Evolutionary conservation across 768 basidiomycete genomes (phyloP).

Genomic region (Imleria badia): DNA sequence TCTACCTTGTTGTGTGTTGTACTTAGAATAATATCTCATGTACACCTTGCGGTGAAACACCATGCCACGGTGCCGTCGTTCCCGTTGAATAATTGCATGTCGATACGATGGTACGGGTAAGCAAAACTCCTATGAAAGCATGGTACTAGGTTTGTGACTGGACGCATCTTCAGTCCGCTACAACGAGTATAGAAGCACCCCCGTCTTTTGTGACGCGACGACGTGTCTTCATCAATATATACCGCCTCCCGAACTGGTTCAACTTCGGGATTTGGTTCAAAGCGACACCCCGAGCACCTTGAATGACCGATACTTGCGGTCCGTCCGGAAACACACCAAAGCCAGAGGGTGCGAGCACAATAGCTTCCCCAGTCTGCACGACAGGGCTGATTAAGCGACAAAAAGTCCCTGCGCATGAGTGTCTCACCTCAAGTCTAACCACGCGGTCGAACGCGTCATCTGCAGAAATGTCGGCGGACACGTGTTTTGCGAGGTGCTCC

Average conservation of each 20-base stretch:
- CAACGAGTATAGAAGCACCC: slow-evolving; percentile 55
- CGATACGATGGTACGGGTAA: not conserved
- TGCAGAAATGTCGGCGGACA: slow-evolving; percentile 59
- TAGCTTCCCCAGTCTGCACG: slow-evolving; percentile 66
- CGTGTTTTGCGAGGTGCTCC: slow-evolving; percentile 65
- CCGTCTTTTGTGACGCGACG: slow-evolving; percentile 63
- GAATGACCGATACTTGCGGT: not conserved
- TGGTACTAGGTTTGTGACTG: not conserved
- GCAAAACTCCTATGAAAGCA: not conserved
- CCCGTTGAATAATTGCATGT: too few species aligned
- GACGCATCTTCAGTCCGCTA: slow-evolving; percentile 14
- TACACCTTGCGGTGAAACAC: not conserved
- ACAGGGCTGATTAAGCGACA: not conserved
- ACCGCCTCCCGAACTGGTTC: slow-evolving; percentile 55
- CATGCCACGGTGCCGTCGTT: too few species aligned
- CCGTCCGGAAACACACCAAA: slow-evolving; percentile 42
- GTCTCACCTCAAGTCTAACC: slow-evolving; percentile 57
- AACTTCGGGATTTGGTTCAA: slow-evolving; percentile 30
- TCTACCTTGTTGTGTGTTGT: slow-evolving; percentile 18
- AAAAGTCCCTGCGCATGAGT: not conserved
- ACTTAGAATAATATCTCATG: slow-evolving; percentile 7
- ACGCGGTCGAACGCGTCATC: slow-evolving; percentile 66
- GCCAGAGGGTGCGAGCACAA: slow-evolving; percentile 66
- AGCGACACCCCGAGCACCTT: slow-evolving; percentile 2
- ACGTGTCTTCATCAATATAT: slow-evolving; percentile 60